A percentile compares a stretch with the other conserved stretches of the same genome.
phyloP scores from a whole-genome alignment of 2,329 filamentous ascomycete species.

The Shiraia sp. region DNA sequence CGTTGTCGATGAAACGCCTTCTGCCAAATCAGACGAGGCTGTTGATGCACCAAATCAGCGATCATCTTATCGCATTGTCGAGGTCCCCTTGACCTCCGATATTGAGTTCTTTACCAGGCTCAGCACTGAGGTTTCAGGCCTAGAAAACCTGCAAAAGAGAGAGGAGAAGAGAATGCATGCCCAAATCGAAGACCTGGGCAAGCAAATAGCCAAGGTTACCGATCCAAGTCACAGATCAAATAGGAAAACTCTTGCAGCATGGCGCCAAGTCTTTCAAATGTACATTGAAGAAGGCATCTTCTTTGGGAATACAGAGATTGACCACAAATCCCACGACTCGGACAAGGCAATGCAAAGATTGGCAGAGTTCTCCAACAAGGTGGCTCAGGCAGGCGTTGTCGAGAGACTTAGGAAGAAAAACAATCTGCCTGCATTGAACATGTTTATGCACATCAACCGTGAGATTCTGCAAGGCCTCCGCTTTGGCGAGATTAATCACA shows the following conservation, averaged over 20 bases:
- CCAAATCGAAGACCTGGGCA: slow-evolving; percentile 67
- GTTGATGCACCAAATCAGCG: slow-evolving; percentile 7
- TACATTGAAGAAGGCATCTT: slow-evolving; percentile 82
- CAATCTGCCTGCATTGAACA: slow-evolving; percentile 66
- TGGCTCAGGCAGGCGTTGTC: slow-evolving; percentile 63
- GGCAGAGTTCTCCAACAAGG: slow-evolving; percentile 71
- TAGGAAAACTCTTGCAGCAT: slow-evolving; percentile 68
- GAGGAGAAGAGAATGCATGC: slow-evolving; percentile 67
- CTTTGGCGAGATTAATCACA: slow-evolving; percentile 82
- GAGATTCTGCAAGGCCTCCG: slow-evolving; percentile 77
- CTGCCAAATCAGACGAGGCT: slow-evolving; percentile 7
- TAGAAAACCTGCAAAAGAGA: slow-evolving; percentile 69
- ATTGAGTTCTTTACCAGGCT: slow-evolving; percentile 79
- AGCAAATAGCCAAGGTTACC: slow-evolving; percentile 66
- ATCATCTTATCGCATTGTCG: slow-evolving; percentile 55
- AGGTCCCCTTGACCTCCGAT: slow-evolving; percentile 77
- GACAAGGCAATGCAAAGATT: slow-evolving; percentile 69
- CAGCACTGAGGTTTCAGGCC: slow-evolving; percentile 68
- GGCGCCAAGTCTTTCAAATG: slow-evolving; percentile 80
- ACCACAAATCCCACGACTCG: slow-evolving; percentile 70
- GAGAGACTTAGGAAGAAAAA: slow-evolving; percentile 66
- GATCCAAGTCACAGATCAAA: slow-evolving; percentile 66
- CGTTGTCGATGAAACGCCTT: slow-evolving; percentile 30
- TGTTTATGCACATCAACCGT: slow-evolving; percentile 74
- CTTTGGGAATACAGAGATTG: slow-evolving; percentile 74